A percentile compares a stretch with the other conserved stretches of the same genome.
phyloP scores from a whole-genome alignment of 2,329 filamentous ascomycete genomes.

The Lecanicillium sp. region DNA sequence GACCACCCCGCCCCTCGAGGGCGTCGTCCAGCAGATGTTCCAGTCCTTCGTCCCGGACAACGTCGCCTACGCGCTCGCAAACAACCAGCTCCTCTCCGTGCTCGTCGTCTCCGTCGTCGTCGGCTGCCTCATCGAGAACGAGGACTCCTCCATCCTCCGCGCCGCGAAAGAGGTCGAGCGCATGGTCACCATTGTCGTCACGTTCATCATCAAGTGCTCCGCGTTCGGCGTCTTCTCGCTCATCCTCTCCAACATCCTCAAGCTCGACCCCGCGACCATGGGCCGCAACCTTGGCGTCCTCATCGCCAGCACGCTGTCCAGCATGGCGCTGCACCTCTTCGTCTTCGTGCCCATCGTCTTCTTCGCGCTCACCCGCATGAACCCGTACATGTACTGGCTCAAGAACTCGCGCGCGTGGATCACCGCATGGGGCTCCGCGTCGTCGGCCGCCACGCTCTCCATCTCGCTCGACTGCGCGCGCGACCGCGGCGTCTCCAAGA shows the following conservation, averaged over 20 bases:
- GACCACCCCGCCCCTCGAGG: constrained; percentile 33
- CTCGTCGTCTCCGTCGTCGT: constrained; percentile 41
- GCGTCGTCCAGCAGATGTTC: constrained; percentile 43
- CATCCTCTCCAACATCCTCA: constrained; percentile 46
- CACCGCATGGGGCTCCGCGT: constrained; percentile 49
- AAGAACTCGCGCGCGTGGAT: constrained; percentile 46
- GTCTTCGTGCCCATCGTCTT: constrained; percentile 39
- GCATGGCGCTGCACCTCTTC: constrained; percentile 42
- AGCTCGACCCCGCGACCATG: constrained; percentile 40
- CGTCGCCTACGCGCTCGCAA: constrained; percentile 39
- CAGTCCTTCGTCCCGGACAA: constrained; percentile 45
- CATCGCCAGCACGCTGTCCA: constrained; percentile 39
- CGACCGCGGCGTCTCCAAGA: constrained; percentile 35
- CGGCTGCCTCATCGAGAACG: constrained; percentile 38
- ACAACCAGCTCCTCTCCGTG: constrained; percentile 40
- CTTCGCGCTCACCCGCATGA: constrained; percentile 35
- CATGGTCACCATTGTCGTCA: constrained; percentile 41
- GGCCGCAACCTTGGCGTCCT: constrained; percentile 44
- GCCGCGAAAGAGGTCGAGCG: constrained; percentile 41
- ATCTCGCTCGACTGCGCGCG: constrained; percentile 39
- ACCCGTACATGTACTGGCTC: constrained; percentile 43
- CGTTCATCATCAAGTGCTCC: constrained; percentile 41
- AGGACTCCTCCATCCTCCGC: constrained; percentile 32
- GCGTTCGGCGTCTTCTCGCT: constrained; percentile 49
- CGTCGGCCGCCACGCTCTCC: constrained; percentile 45